phyloP scores from a whole-genome alignment of 768 basidiomycete genomes.

The Calocybe cyanea region DNA sequence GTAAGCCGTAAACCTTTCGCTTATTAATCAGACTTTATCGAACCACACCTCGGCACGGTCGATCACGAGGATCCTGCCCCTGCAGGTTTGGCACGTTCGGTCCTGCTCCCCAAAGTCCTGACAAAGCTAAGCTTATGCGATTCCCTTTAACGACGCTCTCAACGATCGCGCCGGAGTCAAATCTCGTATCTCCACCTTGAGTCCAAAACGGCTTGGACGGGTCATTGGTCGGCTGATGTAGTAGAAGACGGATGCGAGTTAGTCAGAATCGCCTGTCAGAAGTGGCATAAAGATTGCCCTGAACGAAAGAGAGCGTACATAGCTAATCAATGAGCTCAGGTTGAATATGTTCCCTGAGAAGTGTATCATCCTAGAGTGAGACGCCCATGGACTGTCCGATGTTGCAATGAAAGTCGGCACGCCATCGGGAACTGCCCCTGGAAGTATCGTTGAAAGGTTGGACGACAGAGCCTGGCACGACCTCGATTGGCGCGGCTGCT shows the following conservation, averaged over 20 bases:
- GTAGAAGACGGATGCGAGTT: background rate
- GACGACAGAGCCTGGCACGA: constrained; percentile 8
- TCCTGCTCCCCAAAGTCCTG: constrained; percentile 16
- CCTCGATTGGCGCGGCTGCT: constrained; percentile 1
- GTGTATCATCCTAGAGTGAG: constrained; percentile 1
- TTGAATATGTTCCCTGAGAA: constrained; percentile 3
- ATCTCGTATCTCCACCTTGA: background rate
- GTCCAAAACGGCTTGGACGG: constrained; percentile 15
- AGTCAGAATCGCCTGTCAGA: no score
- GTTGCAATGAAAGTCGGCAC: constrained; percentile 10
- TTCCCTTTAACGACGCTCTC: background rate
- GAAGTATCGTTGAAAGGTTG: constrained; percentile 7
- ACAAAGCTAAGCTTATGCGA: constrained; percentile 7
- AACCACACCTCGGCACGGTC: constrained; percentile 4
- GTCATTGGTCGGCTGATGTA: constrained; percentile 13
- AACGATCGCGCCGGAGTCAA: background rate
- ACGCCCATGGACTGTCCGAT: constrained; percentile 7
- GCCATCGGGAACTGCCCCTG: background rate
- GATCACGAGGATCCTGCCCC: constrained; percentile 14
- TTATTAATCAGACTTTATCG: background rate
- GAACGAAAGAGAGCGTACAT: background rate
- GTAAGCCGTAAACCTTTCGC: no score
- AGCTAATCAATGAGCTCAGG: background rate
- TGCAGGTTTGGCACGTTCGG: background rate
- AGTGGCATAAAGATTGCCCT: no score